These are phyloP conservation scores for Trametes cingulata DNA, from an alignment of 768 basidiomycete genomes.

Conservation along the genomic window DNA sequence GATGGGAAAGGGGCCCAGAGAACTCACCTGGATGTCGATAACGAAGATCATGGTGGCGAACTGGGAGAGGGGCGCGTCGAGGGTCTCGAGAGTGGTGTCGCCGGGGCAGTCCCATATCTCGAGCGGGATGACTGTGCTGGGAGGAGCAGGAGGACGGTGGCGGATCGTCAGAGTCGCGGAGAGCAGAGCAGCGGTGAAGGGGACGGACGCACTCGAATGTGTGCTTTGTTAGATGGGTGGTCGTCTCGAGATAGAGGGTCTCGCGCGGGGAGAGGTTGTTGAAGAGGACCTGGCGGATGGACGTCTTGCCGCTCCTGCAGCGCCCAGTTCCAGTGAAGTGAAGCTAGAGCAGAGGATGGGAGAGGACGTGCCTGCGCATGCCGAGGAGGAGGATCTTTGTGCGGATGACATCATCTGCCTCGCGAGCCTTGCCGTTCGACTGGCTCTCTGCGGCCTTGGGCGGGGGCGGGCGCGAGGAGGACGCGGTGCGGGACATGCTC, in stretches of 20 bases:
- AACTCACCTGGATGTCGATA: slow-evolving; percentile 86
- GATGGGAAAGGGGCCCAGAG: neutral
- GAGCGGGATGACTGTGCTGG: slow-evolving; percentile 86
- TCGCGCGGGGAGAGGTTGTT: slow-evolving; percentile 79
- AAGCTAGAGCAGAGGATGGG: neutral
- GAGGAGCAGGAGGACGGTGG: neutral
- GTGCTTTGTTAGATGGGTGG: slow-evolving; percentile 73
- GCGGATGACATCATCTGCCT: slow-evolving; percentile 32
- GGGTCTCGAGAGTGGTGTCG: slow-evolving; percentile 75
- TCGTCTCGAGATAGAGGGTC: slow-evolving; percentile 88
- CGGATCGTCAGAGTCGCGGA: slow-evolving; percentile 8
- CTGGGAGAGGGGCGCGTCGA: slow-evolving; percentile 71
- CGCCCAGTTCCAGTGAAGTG: too few species aligned
- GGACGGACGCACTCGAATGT: slow-evolving; percentile 69
- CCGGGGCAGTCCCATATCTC: slow-evolving; percentile 97
- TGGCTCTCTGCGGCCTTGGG: neutral
- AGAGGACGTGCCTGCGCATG: slow-evolving; percentile 55
- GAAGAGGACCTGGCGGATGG: slow-evolving; percentile 90
- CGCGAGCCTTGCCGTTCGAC: neutral
- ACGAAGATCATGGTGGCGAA: slow-evolving; percentile 91
- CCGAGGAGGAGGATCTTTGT: slow-evolving; percentile 77
- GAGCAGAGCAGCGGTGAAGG: neutral
- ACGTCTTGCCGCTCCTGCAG: slow-evolving; percentile 86
- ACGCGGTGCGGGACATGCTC: slow-evolving; percentile 2
- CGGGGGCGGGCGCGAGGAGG: slow-evolving; percentile 6